A percentile compares a stretch with the other conserved stretches of the same genome.
Conservation (phyloP, 176 grass and related monocot species). For the Triticum timopheevii region DNA sequence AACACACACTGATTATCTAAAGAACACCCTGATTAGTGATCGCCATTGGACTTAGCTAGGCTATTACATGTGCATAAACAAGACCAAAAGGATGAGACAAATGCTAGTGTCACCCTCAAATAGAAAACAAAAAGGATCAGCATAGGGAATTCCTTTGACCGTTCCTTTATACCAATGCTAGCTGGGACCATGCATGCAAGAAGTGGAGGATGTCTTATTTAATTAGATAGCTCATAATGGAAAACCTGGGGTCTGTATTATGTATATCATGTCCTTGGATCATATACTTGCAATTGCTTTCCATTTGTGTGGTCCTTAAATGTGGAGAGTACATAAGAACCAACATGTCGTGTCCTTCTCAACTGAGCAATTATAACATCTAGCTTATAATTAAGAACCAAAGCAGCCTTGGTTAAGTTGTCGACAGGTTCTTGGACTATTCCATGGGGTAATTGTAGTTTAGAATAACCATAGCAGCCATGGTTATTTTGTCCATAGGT, state of each 20-base stretch:
- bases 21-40: conserved; percentile 26
- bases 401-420: neutral
- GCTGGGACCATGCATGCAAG: conserved; percentile 33
- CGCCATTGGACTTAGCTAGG: conserved; percentile 17
- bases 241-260: neutral
- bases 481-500: conserved; percentile 8
- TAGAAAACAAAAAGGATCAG: conserved; percentile 46
- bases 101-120: conserved; percentile 47
- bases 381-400: neutral
- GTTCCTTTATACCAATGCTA: conserved; percentile 39
- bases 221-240: conserved; percentile 35
- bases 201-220: conserved; percentile 25
- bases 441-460: neutral
- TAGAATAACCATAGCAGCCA: neutral
- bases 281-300: conserved; percentile 26
- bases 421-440: neutral
- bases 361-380: conserved; percentile 12
- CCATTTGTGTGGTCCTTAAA: conserved; percentile 32
- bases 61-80: conserved; percentile 39
- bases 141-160: conserved; percentile 43
- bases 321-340: conserved; percentile 20
- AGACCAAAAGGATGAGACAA: conserved; percentile 47
- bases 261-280: conserved; percentile 34
- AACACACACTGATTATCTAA: conserved; percentile 11
- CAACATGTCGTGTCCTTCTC: neutral